phyloP scores from a whole-genome alignment of 148 eudicot species.

The Polygonum aviculare region DNA sequence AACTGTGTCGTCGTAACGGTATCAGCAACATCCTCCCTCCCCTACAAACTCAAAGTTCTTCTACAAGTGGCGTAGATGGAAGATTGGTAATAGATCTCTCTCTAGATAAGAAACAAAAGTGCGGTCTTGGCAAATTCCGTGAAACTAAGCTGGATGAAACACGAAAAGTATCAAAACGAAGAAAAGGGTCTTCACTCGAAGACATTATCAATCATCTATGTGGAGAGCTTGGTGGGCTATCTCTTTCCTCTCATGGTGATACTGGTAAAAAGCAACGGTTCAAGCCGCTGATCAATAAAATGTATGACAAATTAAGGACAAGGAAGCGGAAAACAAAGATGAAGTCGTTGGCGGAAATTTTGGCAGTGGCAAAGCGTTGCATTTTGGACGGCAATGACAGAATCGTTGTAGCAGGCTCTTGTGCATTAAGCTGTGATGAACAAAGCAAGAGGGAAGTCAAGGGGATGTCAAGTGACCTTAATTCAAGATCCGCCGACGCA shows the following conservation, averaged over 20 bases:
- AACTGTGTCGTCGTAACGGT: conserved; percentile 16
- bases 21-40: conserved; percentile 20
- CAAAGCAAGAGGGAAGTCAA: neutral
- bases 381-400: conserved; percentile 11
- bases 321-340: conserved; percentile 15
- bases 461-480: neutral
- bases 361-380: conserved; percentile 22
- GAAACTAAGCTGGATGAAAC: neutral
- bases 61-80: neutral
- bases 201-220: neutral
- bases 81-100: neutral
- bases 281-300: neutral
- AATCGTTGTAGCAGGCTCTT: neutral
- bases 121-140: neutral
- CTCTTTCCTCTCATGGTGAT: neutral
- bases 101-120: neutral
- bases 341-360: conserved; percentile 20
- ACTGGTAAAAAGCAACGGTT: neutral
- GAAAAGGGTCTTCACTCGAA: neutral
- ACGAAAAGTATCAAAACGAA: neutral
- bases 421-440: neutral
- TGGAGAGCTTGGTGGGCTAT: neutral
- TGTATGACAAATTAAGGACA: neutral
- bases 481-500: neutral
- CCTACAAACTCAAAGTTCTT: neutral